Base-by-base conservation (phyloP, 192 early-diverging fungal species). In the Umbelopsis ramanniana region DNA sequence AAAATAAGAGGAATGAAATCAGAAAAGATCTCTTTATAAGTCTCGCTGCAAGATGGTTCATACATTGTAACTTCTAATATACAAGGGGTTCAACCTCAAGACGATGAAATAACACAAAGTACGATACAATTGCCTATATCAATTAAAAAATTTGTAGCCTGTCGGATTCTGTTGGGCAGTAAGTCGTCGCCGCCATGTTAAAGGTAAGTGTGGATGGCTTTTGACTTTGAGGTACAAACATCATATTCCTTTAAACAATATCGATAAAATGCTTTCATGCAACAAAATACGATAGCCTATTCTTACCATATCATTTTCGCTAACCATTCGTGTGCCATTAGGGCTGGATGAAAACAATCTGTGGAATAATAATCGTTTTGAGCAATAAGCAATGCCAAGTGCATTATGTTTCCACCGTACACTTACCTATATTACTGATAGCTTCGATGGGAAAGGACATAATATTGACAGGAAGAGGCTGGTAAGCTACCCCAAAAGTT, bases 291-390 rank as follows among this genome's bases (percentile, higher is more conserved):
- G 1, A 29, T 6, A 15, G 22, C 12, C 11, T 33, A 46, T 9
- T 6, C 2, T 48, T 73, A 79, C 78, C 69, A 82, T 17, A 76
- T 26, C 17, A 74, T 66, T 46, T 77, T 73, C 21, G 82, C 70
- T 67, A 80, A 48, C 74, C 69, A 77, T 17, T 40, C 33, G 68
- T 82, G 76, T 17, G 74, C 74, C 6, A 70, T 54, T 46, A 53
- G 66, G 19, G 72, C 72, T 19, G 88, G 88, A 77, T 89, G 88
- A 78, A 89, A 89, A 69, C 88, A 89, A 54, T 89, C 88, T 53
- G 17, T 15, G 1, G 52, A 35, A 52, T 4, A 14, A 47, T 22
- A 47, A 67, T 5, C n/a, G n/a, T 11, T 35, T 23, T 33, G 33
- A 72, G 11, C 8, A 47, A 21, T 10, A 26, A 37, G 60, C 37